Base-by-base conservation (phyloP, 2,329 filamentous ascomycete species). In the Colletotrichum tropicicola region DNA sequence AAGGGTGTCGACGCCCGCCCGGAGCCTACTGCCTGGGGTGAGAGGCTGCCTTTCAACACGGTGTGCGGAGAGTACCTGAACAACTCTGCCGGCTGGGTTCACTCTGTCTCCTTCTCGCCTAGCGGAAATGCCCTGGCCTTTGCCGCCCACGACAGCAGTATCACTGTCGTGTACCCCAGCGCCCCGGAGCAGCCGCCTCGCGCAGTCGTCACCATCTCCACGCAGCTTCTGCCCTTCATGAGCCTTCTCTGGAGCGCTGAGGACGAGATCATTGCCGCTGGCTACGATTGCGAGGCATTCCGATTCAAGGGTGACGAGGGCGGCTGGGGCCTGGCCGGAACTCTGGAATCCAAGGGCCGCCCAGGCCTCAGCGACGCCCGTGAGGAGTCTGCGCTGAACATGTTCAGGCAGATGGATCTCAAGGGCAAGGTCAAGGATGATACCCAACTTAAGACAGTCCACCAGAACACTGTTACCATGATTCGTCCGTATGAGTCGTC, bases 331-430 rank as follows among this genome's bases (percentile, higher is more conserved):
- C 82, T 98, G 37, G 87, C 86, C 35, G 94, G 94, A 30, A 91
- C 92, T 4, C 82, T 98, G 66, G 94, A 98, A 80, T 83, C 83
- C 51, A 94, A 94, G 80, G 84, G 87, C 52, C 82, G 85, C 5
- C 83, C 85, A 27, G 90, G 87, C 43, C 77, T 84, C 59, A 89
- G 86, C 62, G 87, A 88, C 59, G 82, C 83, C 64, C 87, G 91
- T 30, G 96, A 98, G 79, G 96, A 98, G 78, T 96, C 92, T 69
- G 96, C 96, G 23, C 83, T 98, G 77, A 97, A 98, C 80, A 97
- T 98, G 93, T 99, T 99, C 83, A 89, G 90, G 73, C 94, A 98
- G 83, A 98, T 99, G 96, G 96, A 99, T 79, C 85, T 99, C 69
- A 97, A 96, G 85, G 96, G 96, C 68, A 97, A 97, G 80, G 83